Evolutionary conservation across 495 filamentous ascomycete genomes (phyloP).

Genomic region (Entonaema liquescens): DNA sequence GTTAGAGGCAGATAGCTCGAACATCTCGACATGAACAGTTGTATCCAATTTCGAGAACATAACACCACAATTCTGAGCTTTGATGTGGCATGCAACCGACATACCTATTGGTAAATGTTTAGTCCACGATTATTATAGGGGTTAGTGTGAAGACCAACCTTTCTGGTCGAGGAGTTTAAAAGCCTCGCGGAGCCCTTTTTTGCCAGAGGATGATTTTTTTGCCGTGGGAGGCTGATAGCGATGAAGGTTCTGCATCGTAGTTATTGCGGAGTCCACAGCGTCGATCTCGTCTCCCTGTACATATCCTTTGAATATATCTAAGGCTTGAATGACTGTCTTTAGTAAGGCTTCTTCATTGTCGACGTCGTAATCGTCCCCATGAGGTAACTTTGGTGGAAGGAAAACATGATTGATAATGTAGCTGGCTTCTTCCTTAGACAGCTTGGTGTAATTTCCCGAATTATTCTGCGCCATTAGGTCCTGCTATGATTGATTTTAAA

Average conservation of each 20-base stretch:
- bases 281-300: constrained; percentile 4
- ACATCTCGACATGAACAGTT: constrained; percentile 60
- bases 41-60: constrained; percentile 51
- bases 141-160: constrained; percentile 3
- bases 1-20: constrained; percentile 65
- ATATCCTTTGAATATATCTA: constrained; percentile 41
- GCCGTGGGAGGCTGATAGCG: constrained; percentile 9
- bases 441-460: not conserved
- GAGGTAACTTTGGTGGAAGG: constrained; percentile 66
- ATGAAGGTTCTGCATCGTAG: constrained; percentile 40
- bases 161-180: constrained; percentile 3
- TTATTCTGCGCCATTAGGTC: not conserved
- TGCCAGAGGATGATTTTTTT: not conserved
- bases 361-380: constrained; percentile 51
- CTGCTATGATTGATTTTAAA: not conserved
- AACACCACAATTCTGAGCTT: constrained; percentile 68
- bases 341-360: constrained; percentile 35
- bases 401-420: constrained; percentile 68
- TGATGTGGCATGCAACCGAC: constrained; percentile 55
- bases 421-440: not conserved
- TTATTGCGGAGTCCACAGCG: constrained; percentile 6
- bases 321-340: constrained; percentile 30
- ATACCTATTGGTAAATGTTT: constrained; percentile 27
- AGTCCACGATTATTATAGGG: not conserved
- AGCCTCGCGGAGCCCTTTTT: constrained; percentile 8